Conservation (phyloP, 2,329 filamentous ascomycete genomes). For the Aureobasidium musti region DNA sequence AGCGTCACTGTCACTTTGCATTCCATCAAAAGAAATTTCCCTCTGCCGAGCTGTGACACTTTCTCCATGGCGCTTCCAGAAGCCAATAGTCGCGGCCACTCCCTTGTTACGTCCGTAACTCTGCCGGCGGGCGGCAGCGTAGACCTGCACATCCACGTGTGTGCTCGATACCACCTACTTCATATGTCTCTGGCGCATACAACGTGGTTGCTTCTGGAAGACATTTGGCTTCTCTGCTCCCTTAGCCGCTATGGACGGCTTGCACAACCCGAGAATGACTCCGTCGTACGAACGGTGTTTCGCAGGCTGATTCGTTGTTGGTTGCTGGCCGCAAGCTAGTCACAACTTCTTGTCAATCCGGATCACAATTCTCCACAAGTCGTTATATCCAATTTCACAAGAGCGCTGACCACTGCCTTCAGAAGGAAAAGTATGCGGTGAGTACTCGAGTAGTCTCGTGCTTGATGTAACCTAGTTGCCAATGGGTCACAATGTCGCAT, state of each 20-base stretch:
- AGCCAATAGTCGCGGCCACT: slow-evolving; percentile 23
- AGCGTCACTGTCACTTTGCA: slow-evolving; percentile 4
- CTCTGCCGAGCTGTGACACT: slow-evolving; percentile 15
- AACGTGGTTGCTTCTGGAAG: slow-evolving; percentile 24
- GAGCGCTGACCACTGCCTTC: not conserved
- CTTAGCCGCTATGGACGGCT: not conserved
- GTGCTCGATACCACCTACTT: not conserved
- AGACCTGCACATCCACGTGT: slow-evolving; percentile 5
- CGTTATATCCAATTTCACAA: not conserved
- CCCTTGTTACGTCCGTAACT: slow-evolving; percentile 14
- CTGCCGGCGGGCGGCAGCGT: slow-evolving; percentile 10
- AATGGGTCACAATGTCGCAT: not conserved
- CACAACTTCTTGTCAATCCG: not conserved
- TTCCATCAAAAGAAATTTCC: slow-evolving; percentile 3
- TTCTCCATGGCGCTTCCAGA: slow-evolving; percentile 21
- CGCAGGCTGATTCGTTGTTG: not conserved
- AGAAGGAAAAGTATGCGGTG: not conserved
- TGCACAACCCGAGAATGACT: not conserved
- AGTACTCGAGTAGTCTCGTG: not conserved
- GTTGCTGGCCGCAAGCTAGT: not conserved
- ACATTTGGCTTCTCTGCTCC: not conserved
- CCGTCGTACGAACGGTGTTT: not conserved
- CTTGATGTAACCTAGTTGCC: not conserved
- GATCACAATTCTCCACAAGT: slow-evolving; percentile 6
- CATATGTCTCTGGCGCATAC: not conserved